Base-by-base conservation (phyloP, 2,329 filamentous ascomycete species). In the Trichoderma koningii region DNA sequence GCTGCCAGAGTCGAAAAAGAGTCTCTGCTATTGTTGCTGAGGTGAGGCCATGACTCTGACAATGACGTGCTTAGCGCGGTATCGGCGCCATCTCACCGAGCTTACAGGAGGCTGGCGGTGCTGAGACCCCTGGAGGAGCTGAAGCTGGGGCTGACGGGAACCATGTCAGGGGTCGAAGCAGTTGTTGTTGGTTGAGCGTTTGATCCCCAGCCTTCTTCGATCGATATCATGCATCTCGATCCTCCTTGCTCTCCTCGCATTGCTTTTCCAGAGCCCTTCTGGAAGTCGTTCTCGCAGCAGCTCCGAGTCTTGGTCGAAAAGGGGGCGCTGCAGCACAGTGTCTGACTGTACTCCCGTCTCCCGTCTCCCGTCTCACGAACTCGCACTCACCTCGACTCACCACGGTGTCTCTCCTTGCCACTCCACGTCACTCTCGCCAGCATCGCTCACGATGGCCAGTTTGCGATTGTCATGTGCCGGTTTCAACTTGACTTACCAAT, bases 21-120 rank as follows among this genome's bases (percentile, higher is more conserved):
- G 9, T 59, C 44, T 55, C 12, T 34, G 52, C 50, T 23, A 21
- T 63, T 51, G 52, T 53, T 53, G 60, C 50, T 63, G 60, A 56
- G 52, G 64, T 66, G 64, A 66, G 59, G 64, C 44, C 45, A 55
- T 55, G 56, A 41, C n/a, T 60, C 55, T 47, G 42, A 38, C 51
- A 48, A 66, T 66, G 64, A 66, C 64, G 64, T 66, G 64, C 64
- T 63, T 51, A 61, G 51, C 51, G 64, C 64, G 64, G 64, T 64
- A 28, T 66, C 64, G 64, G 64, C 64, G 47, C 34, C 51, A 50
- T 44, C 55, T 7, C 41, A 47, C 15, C 50, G 63, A 4, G n/a
- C 55, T 53, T 52, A 23, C 19, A 52, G 48, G 7, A 26, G 23
- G 23, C 7, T 23, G 21, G 21, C 21, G 21, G 30, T 5, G 42